Evolutionary conservation across 2,329 filamentous ascomycete genomes (phyloP).

Genomic region (Fusarium keratoplasticum): DNA sequence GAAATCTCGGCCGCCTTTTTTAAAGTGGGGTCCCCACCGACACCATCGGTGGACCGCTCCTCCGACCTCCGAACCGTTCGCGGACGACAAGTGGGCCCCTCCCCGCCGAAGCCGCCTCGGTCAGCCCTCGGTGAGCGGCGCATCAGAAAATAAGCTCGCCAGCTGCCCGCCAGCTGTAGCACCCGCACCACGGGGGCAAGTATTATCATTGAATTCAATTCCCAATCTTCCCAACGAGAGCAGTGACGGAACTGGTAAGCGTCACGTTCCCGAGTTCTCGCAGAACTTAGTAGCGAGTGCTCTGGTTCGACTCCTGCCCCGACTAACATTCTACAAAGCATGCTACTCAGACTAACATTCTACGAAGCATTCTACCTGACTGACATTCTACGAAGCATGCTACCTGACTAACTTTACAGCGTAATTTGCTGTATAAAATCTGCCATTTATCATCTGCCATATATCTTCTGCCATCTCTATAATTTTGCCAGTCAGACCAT

Average conservation of each 20-base stretch:
- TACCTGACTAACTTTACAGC: neutral
- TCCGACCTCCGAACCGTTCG: slow-evolving; percentile 30
- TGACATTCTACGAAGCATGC: neutral
- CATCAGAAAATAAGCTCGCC: neutral
- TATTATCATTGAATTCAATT: neutral
- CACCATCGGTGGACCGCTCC: slow-evolving; percentile 2
- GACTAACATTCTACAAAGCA: neutral
- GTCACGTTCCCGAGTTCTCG: neutral
- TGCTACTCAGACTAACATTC: neutral
- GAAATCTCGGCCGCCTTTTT: slow-evolving; percentile 21
- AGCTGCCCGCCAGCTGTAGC: neutral
- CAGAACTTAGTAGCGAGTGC: neutral
- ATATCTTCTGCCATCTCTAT: neutral
- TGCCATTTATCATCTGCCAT: neutral
- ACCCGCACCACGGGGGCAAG: neutral
- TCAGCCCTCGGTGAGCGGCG: slow-evolving; percentile 18
- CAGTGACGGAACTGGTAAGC: neutral
- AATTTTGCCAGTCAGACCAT: neutral
- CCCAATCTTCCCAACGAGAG: neutral
- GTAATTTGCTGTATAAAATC: neutral
- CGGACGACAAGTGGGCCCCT: neutral
- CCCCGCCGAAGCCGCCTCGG: neutral
- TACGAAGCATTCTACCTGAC: neutral
- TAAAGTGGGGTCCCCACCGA: slow-evolving; percentile 8
- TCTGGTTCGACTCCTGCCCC: neutral